Evolutionary conservation across 768 basidiomycete genomes (phyloP).

Genomic region (Cubamyces lactineus): DNA sequence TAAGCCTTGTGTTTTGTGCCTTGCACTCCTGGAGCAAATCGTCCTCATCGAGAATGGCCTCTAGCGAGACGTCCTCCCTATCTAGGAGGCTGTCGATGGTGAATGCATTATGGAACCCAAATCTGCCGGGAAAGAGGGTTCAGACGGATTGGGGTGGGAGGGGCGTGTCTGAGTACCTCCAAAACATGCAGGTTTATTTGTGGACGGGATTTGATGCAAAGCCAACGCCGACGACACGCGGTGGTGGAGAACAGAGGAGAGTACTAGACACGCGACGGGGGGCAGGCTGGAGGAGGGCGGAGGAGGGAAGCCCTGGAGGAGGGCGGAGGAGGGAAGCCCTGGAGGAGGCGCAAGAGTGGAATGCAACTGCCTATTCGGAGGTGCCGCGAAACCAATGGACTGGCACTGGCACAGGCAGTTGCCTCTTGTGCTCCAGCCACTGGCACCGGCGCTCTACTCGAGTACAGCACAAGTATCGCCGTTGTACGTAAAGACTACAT

Average conservation of each 20-base stretch:
- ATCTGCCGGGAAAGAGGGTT: constrained; percentile 51
- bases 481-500: constrained; percentile 28
- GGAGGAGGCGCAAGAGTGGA: constrained; percentile 1
- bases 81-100: constrained; percentile 89
- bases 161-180: constrained; percentile 43
- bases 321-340: background rate
- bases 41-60: constrained; percentile 91
- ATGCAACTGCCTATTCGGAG: constrained; percentile 26
- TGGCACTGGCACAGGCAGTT: background rate
- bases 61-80: constrained; percentile 87
- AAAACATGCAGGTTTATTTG: constrained; percentile 44
- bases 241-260: background rate
- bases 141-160: constrained; percentile 21
- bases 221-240: background rate
- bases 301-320: background rate
- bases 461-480: background rate
- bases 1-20: constrained; percentile 85
- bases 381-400: constrained; percentile 17
- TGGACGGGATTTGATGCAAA: constrained; percentile 1
- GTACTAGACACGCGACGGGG: background rate
- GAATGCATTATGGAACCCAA: constrained; percentile 88
- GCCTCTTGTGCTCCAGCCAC: background rate
- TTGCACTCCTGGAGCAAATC: constrained; percentile 96
- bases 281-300: background rate
- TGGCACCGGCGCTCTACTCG: constrained; percentile 11